phyloP scores from a whole-genome alignment of 306 rosid species.

The Lathyrus oleraceus region DNA sequence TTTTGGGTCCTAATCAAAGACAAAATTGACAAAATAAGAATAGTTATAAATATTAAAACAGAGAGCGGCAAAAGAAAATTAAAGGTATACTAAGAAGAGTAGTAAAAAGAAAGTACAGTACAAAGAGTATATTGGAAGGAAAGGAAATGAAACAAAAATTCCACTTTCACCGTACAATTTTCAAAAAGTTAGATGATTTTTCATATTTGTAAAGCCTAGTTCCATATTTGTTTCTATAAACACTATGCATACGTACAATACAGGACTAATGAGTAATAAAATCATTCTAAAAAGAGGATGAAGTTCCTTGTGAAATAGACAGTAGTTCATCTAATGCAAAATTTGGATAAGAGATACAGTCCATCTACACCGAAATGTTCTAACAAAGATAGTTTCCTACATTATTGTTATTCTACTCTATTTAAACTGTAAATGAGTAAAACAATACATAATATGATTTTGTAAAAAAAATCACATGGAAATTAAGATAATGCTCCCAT shows the following conservation, averaged over 20 bases:
- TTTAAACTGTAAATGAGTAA: neutral
- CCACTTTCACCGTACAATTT: constrained; percentile 9
- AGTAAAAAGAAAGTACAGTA: neutral
- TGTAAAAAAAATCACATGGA: neutral
- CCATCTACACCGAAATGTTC: neutral
- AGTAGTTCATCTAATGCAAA: neutral
- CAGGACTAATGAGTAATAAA: neutral
- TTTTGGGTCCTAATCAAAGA: constrained; percentile 40
- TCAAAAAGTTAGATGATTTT: constrained; percentile 1
- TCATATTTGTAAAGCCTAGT: neutral
- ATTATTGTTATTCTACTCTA: neutral
- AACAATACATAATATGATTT: neutral
- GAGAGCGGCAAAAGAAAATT: constrained; percentile 1
- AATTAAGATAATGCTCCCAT: neutral
- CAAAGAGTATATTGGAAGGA: neutral
- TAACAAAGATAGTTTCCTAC: neutral
- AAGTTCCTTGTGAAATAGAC: neutral
- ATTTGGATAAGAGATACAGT: neutral
- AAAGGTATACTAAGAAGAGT: neutral
- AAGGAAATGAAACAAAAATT: constrained; percentile 9
- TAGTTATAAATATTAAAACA: neutral
- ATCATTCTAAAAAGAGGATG: neutral
- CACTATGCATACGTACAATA: neutral
- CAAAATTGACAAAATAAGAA: constrained; percentile 26
- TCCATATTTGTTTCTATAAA: neutral